Evolutionary conservation across 164 flowering plant species (phyloP).

Genomic region (Aristolochia californica): DNA sequence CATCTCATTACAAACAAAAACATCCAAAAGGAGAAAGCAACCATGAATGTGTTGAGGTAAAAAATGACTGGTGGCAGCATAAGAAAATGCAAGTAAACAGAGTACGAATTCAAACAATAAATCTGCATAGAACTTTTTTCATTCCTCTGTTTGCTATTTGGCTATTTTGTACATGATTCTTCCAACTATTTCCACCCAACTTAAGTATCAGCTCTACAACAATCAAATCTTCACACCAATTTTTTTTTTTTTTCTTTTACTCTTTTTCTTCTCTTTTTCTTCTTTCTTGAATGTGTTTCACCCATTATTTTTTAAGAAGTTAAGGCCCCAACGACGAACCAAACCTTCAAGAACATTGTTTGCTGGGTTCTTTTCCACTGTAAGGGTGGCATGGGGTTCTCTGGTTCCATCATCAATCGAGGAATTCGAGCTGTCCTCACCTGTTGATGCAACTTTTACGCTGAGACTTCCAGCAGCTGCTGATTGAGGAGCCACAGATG

Average conservation of each 20-base stretch:
- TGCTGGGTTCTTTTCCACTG: constrained; percentile 47
- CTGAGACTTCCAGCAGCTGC: no score
- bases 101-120: no score
- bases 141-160: no score
- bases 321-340: constrained; percentile 75
- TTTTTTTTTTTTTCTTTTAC: not conserved
- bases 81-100: no score
- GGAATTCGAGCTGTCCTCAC: constrained; percentile 17
- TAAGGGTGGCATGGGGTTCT: constrained; percentile 55
- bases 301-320: constrained; percentile 51
- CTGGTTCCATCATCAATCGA: constrained; percentile 27
- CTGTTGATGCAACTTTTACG: constrained; percentile 16
- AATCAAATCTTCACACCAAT: constrained; percentile 1
- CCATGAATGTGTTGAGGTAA: no score
- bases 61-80: no score
- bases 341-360: constrained; percentile 58
- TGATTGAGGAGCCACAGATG: no score
- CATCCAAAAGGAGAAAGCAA: no score
- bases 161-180: not conserved
- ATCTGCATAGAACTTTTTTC: no score
- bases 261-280: not conserved
- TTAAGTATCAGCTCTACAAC: not conserved
- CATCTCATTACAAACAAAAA: no score
- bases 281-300: not conserved
- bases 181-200: constrained; percentile 2